These are phyloP conservation scores for Kodamaea hsintzibuensis DNA, from an alignment of 805 yeast species.

Conservation along the genomic window DNA sequence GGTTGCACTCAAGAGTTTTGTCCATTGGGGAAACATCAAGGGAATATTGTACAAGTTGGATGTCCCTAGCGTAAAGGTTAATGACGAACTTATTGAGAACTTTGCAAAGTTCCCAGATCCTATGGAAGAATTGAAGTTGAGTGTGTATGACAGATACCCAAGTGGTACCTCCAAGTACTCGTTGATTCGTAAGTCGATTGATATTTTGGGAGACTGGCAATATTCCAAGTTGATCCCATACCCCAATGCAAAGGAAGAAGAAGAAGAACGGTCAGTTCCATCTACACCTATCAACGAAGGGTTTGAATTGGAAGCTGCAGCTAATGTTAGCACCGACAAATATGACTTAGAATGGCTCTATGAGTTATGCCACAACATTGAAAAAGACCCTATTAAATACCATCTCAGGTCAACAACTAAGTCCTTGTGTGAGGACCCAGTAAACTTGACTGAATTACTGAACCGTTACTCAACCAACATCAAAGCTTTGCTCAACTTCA, in stretches of 20 bases:
- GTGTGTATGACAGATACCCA: slow-evolving; percentile 49
- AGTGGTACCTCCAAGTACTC: slow-evolving; percentile 53
- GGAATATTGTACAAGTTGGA: slow-evolving; percentile 46
- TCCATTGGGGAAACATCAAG: slow-evolving; percentile 56
- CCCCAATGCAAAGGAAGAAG: slow-evolving; percentile 20
- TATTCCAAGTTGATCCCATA: slow-evolving; percentile 42
- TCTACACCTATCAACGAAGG: not conserved
- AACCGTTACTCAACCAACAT: slow-evolving; percentile 19
- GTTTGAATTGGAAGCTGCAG: not conserved
- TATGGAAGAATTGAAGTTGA: slow-evolving; percentile 36
- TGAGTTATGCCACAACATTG: slow-evolving; percentile 46
- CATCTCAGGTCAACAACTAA: slow-evolving; percentile 46
- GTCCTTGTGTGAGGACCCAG: slow-evolving; percentile 31
- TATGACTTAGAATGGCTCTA: slow-evolving; percentile 36
- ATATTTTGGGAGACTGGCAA: slow-evolving; percentile 34
- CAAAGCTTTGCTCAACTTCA: slow-evolving; percentile 24
- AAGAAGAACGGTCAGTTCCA: not conserved
- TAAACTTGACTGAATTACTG: slow-evolving; percentile 35
- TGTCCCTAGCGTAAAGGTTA: slow-evolving; percentile 37
- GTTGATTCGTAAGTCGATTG: slow-evolving; percentile 41
- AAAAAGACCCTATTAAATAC: slow-evolving; percentile 47
- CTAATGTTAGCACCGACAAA: not conserved
- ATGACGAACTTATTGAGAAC: slow-evolving; percentile 24
- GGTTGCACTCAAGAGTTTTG: slow-evolving; percentile 50
- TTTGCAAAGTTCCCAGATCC: slow-evolving; percentile 46